phyloP scores from a whole-genome alignment of 306 rosid species.

The Lablab purpureus region DNA sequence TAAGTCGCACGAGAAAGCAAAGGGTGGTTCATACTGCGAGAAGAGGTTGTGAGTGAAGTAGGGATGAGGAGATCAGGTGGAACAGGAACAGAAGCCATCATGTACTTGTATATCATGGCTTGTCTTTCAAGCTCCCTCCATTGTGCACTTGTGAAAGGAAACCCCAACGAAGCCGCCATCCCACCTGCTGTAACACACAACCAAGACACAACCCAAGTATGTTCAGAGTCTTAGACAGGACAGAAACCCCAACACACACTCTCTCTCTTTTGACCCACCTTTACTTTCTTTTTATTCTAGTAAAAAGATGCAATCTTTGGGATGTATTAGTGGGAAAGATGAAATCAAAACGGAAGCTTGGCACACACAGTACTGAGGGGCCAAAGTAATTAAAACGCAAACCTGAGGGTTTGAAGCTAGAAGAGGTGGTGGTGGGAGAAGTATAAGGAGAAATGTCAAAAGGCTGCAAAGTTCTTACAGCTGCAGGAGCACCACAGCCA shows the following conservation, averaged over 20 bases:
- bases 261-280: conserved; percentile 52
- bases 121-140: conserved; percentile 88
- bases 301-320: conserved; percentile 44
- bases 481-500: conserved; percentile 41
- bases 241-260: conserved; percentile 14
- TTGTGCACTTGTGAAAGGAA: conserved; percentile 81
- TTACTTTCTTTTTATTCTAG: background rate
- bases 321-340: background rate
- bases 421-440: conserved; percentile 35
- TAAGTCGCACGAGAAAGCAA: background rate
- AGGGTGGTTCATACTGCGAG: conserved; percentile 50
- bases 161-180: conserved; percentile 68
- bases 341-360: background rate
- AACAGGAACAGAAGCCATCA: conserved; percentile 78
- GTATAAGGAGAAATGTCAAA: conserved; percentile 52
- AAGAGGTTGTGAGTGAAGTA: conserved; percentile 36
- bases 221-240: conserved; percentile 45
- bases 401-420: conserved; percentile 68
- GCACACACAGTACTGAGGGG: background rate
- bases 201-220: conserved; percentile 28
- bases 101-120: conserved; percentile 88
- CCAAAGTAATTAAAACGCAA: conserved; percentile 24
- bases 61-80: conserved; percentile 71
- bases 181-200: conserved; percentile 48
- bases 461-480: conserved; percentile 64